phyloP scores from a whole-genome alignment of 495 filamentous ascomycete species.

The Gamarada debralockiae region DNA sequence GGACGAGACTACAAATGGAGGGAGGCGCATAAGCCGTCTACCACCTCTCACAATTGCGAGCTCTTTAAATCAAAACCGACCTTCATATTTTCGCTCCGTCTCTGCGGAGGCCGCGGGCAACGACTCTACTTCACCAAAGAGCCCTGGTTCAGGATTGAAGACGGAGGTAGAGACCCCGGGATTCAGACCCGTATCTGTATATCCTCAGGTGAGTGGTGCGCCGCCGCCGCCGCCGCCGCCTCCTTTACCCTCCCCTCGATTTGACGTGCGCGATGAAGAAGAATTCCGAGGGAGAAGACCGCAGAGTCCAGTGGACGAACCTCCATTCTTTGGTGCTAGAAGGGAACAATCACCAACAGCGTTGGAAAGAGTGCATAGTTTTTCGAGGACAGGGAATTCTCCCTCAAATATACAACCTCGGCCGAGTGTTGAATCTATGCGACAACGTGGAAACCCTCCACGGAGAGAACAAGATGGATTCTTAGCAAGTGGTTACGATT shows the following conservation, averaged over 20 bases:
- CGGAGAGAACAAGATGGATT: slow-evolving; percentile 13
- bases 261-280: slow-evolving; percentile 18
- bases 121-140: slow-evolving; percentile 34
- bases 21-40: slow-evolving; percentile 75
- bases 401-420: slow-evolving; percentile 8
- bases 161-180: slow-evolving; percentile 57
- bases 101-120: slow-evolving; percentile 36
- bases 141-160: slow-evolving; percentile 40
- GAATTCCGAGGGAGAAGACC: slow-evolving; percentile 22
- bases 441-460: slow-evolving; percentile 5
- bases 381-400: neutral
- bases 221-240: slow-evolving; percentile 35
- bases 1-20: slow-evolving; percentile 59
- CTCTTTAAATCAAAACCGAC: slow-evolving; percentile 63
- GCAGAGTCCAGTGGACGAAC: neutral
- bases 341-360: slow-evolving; percentile 22
- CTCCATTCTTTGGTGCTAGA: slow-evolving; percentile 19
- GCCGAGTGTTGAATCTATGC: slow-evolving; percentile 18
- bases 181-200: slow-evolving; percentile 65
- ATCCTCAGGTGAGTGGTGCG: slow-evolving; percentile 67
- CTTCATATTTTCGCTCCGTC: slow-evolving; percentile 67
- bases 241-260: neutral
- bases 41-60: slow-evolving; percentile 78
- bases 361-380: slow-evolving; percentile 10
- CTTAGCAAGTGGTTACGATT: slow-evolving; percentile 17